Base-by-base conservation (phyloP, 1,284 basidiomycete species). In the Puccinia coronata region DNA sequence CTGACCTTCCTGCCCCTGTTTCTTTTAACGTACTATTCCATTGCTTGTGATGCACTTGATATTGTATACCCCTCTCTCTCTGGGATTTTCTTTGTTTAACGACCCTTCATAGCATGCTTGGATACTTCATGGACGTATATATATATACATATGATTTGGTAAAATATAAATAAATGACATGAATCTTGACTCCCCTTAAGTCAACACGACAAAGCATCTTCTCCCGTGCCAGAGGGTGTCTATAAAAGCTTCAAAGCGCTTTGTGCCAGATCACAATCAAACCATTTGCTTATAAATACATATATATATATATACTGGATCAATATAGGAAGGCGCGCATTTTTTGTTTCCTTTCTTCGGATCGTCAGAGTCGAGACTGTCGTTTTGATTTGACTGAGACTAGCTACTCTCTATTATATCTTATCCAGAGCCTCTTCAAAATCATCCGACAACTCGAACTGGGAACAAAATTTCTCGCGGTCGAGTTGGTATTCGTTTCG, bases 401-500 rank as follows among this genome's bases (percentile, higher is more conserved):
- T n/a, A n/a, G n/a, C 36, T 63, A 9, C 47, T 49, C 25, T 14
- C 28, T 31, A 8, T 61, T 39, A 41, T n/a, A 70, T 28, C 25
- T 49, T 70, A 5, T 75, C 73, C 36, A 47, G 55, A 28, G 49
- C 57, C 53, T 77, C 75, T 39, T 77, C 75, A 39, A 65, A 77
- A 53, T 77, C 61, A 34, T 63, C 47, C 16, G 75, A 25, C 8
- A 77, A 49, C 16, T 67, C 75, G 43, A 77, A 77, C 43, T 77
- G 75, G 4, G 59, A 47, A 53, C 75, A 77, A 53, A 77, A 77
- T 23, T 67, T 63, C 8, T 25, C 23, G 5, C 49, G 75, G 16
- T 77, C 75, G n/a, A 77, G 65, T 34, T 67, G 75, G 49, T 77
- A 77, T 65, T 77, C 47, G 61, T 67, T 53, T 0, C 75, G 57